Conservation (phyloP, 2,329 filamentous ascomycete genomes). For the Ophiostoma fasciatum region DNA sequence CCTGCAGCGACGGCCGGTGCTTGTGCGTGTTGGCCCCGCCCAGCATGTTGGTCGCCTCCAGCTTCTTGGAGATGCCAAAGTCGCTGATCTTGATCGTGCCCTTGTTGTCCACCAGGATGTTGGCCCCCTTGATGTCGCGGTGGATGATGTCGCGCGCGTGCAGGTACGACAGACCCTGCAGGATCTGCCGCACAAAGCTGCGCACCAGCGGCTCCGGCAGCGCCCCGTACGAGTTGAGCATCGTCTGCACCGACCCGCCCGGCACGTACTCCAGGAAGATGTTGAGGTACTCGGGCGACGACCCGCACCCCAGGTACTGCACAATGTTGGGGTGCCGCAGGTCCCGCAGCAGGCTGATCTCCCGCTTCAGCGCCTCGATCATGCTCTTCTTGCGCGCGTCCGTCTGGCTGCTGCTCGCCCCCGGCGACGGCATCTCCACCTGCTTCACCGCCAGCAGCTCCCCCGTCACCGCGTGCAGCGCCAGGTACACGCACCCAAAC, state of each 20-base stretch:
- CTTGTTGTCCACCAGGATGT: constrained; percentile 97
- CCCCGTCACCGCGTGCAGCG: constrained; percentile 87
- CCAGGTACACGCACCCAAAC: constrained; percentile 90
- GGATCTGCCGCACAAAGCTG: constrained; percentile 92
- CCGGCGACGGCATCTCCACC: constrained; percentile 73
- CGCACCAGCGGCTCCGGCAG: constrained; percentile 85
- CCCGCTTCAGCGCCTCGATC: constrained; percentile 92
- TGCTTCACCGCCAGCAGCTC: constrained; percentile 98
- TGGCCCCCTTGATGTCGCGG: constrained; percentile 96
- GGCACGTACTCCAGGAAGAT: constrained; percentile 99
- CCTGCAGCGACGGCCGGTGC: constrained; percentile 70
- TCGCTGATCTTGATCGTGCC: constrained; percentile 98
- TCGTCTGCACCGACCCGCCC: constrained; percentile 91
- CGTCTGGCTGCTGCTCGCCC: constrained; percentile 62
- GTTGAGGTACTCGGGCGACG: constrained; percentile 81
- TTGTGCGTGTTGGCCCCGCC: constrained; percentile 52
- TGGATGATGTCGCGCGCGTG: constrained; percentile 95
- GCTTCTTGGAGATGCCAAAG: constrained; percentile 96
- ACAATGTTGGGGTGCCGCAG: constrained; percentile 95
- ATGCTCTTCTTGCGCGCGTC: constrained; percentile 93
- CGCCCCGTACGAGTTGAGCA: constrained; percentile 97
- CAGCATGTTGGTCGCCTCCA: constrained; percentile 79
- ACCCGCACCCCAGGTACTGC: constrained; percentile 91
- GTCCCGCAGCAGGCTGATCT: constrained; percentile 86
- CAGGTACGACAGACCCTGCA: constrained; percentile 82